Evolutionary conservation across 23 red algal genomes (phyloP).

Genomic region (Pyropia yezoensis): DNA sequence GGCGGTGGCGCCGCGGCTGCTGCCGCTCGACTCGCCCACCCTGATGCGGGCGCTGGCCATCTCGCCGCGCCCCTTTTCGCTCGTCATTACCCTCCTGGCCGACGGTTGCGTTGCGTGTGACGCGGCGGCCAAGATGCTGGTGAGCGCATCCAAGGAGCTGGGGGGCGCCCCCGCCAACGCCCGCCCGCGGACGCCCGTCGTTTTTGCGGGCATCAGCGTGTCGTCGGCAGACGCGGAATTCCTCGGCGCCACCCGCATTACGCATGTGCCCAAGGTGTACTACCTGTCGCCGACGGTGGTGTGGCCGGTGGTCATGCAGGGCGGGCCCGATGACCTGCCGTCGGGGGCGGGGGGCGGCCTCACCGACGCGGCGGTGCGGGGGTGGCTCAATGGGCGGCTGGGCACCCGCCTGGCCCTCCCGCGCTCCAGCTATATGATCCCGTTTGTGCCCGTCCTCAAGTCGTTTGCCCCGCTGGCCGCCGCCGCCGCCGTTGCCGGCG

Average conservation of each 20-base stretch:
- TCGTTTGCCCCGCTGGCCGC: slow-evolving; percentile 18
- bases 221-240: slow-evolving; percentile 17
- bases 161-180: background rate
- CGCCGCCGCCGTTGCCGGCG: background rate
- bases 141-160: slow-evolving; percentile 9
- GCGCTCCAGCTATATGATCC: slow-evolving; percentile 47
- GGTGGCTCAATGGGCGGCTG: slow-evolving; percentile 26
- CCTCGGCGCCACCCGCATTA: slow-evolving; percentile 13
- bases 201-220: slow-evolving; percentile 36
- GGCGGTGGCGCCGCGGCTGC: too few species aligned
- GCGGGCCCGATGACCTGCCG: slow-evolving; percentile 12
- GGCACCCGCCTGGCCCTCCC: slow-evolving; percentile 23
- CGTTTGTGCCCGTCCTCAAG: slow-evolving; percentile 30
- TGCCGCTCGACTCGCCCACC: too few species aligned
- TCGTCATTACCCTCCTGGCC: slow-evolving; percentile 39
- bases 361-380: slow-evolving; percentile 9
- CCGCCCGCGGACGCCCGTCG: slow-evolving; percentile 15
- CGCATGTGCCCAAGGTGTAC: slow-evolving; percentile 52
- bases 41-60: too few species aligned
- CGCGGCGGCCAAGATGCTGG: slow-evolving; percentile 2
- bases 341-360: slow-evolving; percentile 17
- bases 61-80: slow-evolving; percentile 20
- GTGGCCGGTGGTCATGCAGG: slow-evolving; percentile 19
- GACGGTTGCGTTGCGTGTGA: slow-evolving; percentile 37
- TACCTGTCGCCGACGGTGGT: slow-evolving; percentile 10